Base-by-base conservation (phyloP, 306 rosid species). In the Glycine soja region DNA sequence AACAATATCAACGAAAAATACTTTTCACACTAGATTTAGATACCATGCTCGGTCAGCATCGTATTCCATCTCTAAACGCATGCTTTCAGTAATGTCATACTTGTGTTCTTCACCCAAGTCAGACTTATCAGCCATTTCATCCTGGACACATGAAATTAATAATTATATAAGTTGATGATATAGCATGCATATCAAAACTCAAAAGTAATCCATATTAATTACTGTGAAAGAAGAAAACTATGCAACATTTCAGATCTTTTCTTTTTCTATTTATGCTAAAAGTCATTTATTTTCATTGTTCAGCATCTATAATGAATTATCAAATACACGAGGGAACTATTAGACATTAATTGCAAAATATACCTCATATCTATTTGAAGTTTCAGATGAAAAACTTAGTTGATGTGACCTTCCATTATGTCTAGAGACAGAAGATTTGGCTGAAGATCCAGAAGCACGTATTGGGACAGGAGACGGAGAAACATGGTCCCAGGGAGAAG, bases 31-130 rank as follows among this genome's bases (percentile, higher is more conserved):
- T 43, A 84, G 75, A 74, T 88, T 58, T 86, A 52, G 32, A 74
- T 91, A 95, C 99, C 99, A 95, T 78, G 99, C 97, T 72, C 98
- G 94, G 67, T 95, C 99, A 65, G 97, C 90, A 81, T 95, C 70
- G 18, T 91, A 91, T 85, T 95, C 99, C 98, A 95, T 95, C 93
- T 95, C 97, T 75, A 42, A 54, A 11, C 94, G 97, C 99, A 95
- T 93, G 82, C 91, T 91, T 87, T 95, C 99, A 78, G 91, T 90
- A 73, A 95, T 95, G 83, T 95, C 99, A 46, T 89, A 86, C 70
- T 85, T 84, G 69, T 86, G 79, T 10, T 88, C 94, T 82, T 83
- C 96, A 13, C 82, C 87, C 54, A 24, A 46, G 62, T 87, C 91
- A 79, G 84, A 63, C 47, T 80, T 70, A 77, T 80, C 94, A 3